Evolutionary conservation across 108 stramenopile genomes (phyloP).

Genomic region (Cyclostephanos tholiformis): DNA sequence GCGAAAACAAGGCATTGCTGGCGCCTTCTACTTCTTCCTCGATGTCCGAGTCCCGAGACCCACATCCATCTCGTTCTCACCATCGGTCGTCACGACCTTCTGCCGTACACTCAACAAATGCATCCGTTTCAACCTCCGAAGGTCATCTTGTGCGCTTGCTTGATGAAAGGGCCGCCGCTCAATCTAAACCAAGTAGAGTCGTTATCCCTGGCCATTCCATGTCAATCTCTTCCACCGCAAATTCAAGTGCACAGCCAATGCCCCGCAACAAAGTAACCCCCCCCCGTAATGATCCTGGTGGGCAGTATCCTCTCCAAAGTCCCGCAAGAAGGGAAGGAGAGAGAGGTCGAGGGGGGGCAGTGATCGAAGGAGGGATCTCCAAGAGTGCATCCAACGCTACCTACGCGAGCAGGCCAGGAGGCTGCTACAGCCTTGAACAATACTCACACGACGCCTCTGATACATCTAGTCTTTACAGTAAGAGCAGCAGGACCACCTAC

Average conservation of each 20-base stretch:
- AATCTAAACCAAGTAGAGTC: constrained; percentile 23
- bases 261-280: not conserved
- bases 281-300: constrained; percentile 8
- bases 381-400: constrained; percentile 16
- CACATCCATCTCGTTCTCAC: constrained; percentile 15
- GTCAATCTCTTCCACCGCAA: constrained; percentile 16
- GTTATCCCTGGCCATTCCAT: constrained; percentile 8
- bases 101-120: constrained; percentile 13
- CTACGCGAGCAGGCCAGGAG: constrained; percentile 26
- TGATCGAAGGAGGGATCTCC: not conserved
- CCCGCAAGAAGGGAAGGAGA: constrained; percentile 12
- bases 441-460: constrained; percentile 46
- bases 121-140: constrained; percentile 13
- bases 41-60: constrained; percentile 16
- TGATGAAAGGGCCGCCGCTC: constrained; percentile 48
- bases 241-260: constrained; percentile 25
- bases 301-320: constrained; percentile 9
- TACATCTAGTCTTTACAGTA: constrained; percentile 30
- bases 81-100: constrained; percentile 20
- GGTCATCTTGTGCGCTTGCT: constrained; percentile 46
- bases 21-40: constrained; percentile 14
- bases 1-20: not conserved
- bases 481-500: constrained; percentile 20
- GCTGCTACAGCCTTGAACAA: constrained; percentile 42
- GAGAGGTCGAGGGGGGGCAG: constrained; percentile 2